phyloP scores from a whole-genome alignment of 2,329 filamentous ascomycete species.

The Phyllosticta citriasiana region DNA sequence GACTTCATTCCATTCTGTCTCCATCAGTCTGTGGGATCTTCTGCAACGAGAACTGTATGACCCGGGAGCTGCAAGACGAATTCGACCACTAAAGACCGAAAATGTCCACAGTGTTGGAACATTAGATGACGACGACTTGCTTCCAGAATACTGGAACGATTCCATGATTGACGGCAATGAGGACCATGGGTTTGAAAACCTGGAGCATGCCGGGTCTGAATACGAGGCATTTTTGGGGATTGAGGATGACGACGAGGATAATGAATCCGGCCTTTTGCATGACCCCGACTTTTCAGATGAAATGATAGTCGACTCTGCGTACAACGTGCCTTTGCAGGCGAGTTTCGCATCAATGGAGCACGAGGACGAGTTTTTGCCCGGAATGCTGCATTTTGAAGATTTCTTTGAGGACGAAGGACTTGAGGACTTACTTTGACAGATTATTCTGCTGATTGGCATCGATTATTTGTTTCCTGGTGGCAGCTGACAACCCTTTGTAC shows the following conservation, averaged over 20 bases:
- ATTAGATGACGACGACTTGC: neutral
- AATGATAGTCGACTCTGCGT: neutral
- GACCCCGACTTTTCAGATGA: neutral
- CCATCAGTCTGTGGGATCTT: conserved; percentile 6
- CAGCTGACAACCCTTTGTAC: neutral
- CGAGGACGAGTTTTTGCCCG: neutral
- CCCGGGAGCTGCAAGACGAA: conserved; percentile 1
- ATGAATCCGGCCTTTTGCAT: neutral
- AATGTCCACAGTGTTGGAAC: neutral
- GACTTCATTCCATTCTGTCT: neutral
- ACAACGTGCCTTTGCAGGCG: neutral
- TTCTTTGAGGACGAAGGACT: neutral
- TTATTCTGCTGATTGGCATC: neutral
- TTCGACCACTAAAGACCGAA: conserved; percentile 2
- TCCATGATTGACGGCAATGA: neutral
- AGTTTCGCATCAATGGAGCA: neutral
- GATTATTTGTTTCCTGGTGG: neutral
- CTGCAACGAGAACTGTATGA: conserved; percentile 8
- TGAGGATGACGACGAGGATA: neutral
- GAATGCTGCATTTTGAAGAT: neutral
- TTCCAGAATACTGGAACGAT: neutral
- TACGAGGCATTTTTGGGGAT: neutral
- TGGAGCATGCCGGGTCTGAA: neutral
- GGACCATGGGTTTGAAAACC: neutral
- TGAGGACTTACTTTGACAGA: neutral